Percentiles rank a stretch among this genome's conserved stretches.
phyloP scores from a whole-genome alignment of 805 yeast species.

The Starmerella davenportii region DNA sequence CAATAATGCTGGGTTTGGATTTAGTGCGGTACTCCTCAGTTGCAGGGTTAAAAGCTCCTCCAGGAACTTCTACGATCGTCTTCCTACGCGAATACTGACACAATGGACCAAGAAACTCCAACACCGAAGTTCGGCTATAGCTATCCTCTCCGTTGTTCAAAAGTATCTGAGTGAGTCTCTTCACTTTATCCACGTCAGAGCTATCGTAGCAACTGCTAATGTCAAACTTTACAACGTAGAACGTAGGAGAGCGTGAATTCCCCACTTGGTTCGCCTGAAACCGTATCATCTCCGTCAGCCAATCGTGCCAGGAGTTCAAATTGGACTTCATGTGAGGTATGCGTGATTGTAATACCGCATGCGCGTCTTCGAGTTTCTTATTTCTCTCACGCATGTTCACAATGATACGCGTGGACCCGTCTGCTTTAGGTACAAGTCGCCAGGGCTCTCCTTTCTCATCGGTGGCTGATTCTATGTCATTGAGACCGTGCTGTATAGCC shows the following conservation, averaged over 20 bases:
- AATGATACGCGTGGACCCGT: conserved; percentile 10
- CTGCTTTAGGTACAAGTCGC: conserved; percentile 13
- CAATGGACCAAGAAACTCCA: neutral
- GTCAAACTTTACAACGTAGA: conserved; percentile 54
- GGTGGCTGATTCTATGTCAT: neutral
- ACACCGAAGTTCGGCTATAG: neutral
- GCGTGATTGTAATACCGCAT: conserved; percentile 23
- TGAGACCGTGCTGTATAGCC: neutral
- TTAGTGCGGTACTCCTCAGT: neutral
- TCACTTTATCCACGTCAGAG: conserved; percentile 21
- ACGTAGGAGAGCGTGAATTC: neutral
- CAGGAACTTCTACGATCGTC: neutral
- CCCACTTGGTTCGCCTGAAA: conserved; percentile 24
- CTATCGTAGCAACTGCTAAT: conserved; percentile 61
- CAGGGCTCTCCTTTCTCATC: neutral
- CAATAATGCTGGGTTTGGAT: neutral
- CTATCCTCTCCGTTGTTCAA: conserved; percentile 1
- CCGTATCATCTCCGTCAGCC: conserved; percentile 17
- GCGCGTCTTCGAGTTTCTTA: conserved; percentile 2
- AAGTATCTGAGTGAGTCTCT: conserved; percentile 1
- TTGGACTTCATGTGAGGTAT: conserved; percentile 23
- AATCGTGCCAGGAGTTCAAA: conserved; percentile 27
- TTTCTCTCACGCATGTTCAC: conserved; percentile 13
- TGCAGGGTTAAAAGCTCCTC: no score
- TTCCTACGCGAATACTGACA: neutral